phyloP scores from a whole-genome alignment of 2,329 filamentous ascomycete genomes.

The Diaporthe sp. region DNA sequence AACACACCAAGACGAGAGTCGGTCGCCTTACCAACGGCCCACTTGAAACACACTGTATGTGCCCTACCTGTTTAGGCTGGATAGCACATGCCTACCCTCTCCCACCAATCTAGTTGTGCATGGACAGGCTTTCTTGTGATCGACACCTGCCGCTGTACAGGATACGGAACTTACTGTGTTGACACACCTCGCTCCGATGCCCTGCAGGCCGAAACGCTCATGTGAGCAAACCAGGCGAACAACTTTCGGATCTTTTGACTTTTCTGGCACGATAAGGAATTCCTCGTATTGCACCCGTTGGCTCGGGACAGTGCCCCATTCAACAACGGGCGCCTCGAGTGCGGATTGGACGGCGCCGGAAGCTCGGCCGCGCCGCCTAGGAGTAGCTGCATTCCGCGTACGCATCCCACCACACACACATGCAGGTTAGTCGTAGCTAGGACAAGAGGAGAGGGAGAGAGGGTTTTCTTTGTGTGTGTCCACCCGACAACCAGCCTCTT shows the following conservation, averaged over 20 bases:
- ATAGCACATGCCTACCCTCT: background rate
- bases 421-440: conserved; percentile 12
- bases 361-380: conserved; percentile 15
- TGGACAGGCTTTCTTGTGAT: background rate
- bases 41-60: background rate
- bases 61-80: conserved; percentile 14
- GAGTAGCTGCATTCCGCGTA: conserved; percentile 24
- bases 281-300: conserved; percentile 38
- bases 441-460: background rate
- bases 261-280: conserved; percentile 15
- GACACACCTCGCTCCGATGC: background rate
- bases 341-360: conserved; percentile 15
- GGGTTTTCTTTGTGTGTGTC: background rate
- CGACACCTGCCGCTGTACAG: background rate
- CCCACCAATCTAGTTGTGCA: background rate
- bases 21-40: conserved; percentile 22
- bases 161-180: background rate
- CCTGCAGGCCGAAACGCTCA: conserved; percentile 28
- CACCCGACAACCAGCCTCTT: background rate
- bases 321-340: conserved; percentile 9
- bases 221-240: background rate
- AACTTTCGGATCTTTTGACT: conserved; percentile 5
- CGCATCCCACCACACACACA: conserved; percentile 23
- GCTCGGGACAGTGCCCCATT: conserved; percentile 17
- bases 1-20: conserved; percentile 19